Evolutionary conservation across 805 yeast species (phyloP).

Genomic region (Ascoidea asiatica): DNA sequence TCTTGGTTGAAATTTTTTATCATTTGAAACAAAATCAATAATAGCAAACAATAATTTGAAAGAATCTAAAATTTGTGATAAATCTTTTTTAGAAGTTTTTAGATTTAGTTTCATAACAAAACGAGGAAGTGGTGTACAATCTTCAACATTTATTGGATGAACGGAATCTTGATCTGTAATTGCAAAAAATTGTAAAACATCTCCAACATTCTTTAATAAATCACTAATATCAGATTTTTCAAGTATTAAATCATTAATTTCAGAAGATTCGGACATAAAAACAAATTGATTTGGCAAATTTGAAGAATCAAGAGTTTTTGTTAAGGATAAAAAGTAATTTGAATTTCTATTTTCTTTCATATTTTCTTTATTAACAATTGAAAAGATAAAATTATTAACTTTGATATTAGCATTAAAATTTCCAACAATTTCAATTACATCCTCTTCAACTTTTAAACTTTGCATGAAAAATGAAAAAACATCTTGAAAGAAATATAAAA

Average conservation of each 20-base stretch:
- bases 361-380: conserved; percentile 70
- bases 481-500: conserved; percentile 53
- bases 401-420: conserved; percentile 29
- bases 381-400: conserved; percentile 50
- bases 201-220: conserved; percentile 26
- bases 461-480: conserved; percentile 47
- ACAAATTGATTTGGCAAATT: conserved; percentile 64
- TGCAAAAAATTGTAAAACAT: conserved; percentile 51
- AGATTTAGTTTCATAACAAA: conserved; percentile 41
- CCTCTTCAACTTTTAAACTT: conserved; percentile 39
- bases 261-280: conserved; percentile 81
- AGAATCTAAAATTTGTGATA: background rate
- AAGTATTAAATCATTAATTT: conserved; percentile 55
- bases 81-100: conserved; percentile 29
- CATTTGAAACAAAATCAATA: conserved; percentile 43
- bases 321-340: conserved; percentile 72
- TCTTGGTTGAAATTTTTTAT: conserved; percentile 40
- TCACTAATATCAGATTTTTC: conserved; percentile 32
- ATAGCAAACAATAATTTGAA: conserved; percentile 22
- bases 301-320: conserved; percentile 56
- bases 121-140: conserved; percentile 31
- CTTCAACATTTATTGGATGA: conserved; percentile 54
- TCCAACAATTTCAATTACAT: conserved; percentile 49
- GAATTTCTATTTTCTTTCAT: conserved; percentile 68
- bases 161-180: conserved; percentile 75